A percentile compares a stretch with the other conserved stretches of the same genome.
phyloP scores from a whole-genome alignment of 2,329 filamentous ascomycete species.

The Neofusicoccum parvum region DNA sequence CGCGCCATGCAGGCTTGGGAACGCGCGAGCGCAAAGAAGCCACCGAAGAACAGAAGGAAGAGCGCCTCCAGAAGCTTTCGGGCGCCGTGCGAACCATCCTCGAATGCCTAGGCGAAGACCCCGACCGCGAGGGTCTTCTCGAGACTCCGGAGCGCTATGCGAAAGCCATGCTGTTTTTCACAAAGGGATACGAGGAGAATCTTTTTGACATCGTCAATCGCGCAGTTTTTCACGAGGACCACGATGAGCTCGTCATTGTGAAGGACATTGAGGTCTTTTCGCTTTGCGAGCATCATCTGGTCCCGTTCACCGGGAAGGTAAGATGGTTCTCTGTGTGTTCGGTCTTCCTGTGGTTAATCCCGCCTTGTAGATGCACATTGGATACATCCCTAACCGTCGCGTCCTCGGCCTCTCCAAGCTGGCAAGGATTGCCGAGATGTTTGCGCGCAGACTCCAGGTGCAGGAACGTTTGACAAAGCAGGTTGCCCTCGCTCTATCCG shows the following conservation, averaged over 20 bases:
- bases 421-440: constrained; percentile 96
- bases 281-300: constrained; percentile 94
- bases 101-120: constrained; percentile 68
- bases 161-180: constrained; percentile 94
- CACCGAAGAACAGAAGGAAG: constrained; percentile 59
- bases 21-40: constrained; percentile 65
- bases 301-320: constrained; percentile 95
- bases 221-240: constrained; percentile 93
- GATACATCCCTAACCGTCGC: constrained; percentile 88
- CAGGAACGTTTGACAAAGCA: constrained; percentile 96
- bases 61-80: constrained; percentile 61
- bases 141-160: constrained; percentile 82
- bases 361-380: constrained; percentile 83
- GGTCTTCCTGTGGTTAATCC: constrained; percentile 20
- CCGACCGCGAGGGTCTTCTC: constrained; percentile 64
- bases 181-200: constrained; percentile 95
- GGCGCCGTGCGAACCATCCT: constrained; percentile 65
- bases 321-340: constrained; percentile 14
- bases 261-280: constrained; percentile 96
- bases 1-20: constrained; percentile 54
- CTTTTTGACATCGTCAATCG: constrained; percentile 87
- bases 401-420: constrained; percentile 96
- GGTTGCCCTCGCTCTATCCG: constrained; percentile 89
- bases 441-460: constrained; percentile 87
- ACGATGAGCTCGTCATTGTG: constrained; percentile 96